These are phyloP conservation scores for Crepidotus variabilis DNA, from an alignment of 768 basidiomycete species.

Conservation along the genomic window DNA sequence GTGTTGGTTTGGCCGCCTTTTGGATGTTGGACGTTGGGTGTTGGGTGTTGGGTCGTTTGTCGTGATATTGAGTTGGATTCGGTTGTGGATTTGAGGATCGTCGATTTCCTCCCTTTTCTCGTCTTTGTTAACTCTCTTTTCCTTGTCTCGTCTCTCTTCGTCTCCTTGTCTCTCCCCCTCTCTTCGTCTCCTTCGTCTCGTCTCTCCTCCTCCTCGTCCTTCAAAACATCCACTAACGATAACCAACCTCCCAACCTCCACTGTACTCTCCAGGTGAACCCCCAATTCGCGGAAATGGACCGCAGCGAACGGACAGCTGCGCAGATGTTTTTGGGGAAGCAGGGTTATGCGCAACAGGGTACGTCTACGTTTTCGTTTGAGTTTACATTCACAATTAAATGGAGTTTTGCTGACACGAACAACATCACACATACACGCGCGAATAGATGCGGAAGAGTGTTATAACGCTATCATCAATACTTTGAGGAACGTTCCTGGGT, in stretches of 20 bases:
- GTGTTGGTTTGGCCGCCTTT: too few species aligned
- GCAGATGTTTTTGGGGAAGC: slow-evolving; percentile 30
- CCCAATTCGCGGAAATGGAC: slow-evolving; percentile 84
- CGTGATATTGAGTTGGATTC: not conserved
- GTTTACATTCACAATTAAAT: not conserved
- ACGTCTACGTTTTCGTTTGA: slow-evolving; percentile 22
- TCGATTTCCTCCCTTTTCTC: not conserved
- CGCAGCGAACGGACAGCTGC: slow-evolving; percentile 35
- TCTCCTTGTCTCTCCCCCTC: too few species aligned
- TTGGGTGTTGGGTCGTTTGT: not conserved
- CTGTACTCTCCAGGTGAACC: slow-evolving; percentile 51
- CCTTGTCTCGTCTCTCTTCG: not conserved
- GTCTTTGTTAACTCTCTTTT: not conserved
- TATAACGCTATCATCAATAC: slow-evolving; percentile 72
- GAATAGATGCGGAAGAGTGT: slow-evolving; percentile 89
- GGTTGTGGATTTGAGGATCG: too few species aligned
- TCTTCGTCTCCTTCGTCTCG: too few species aligned
- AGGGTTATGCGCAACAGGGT: slow-evolving; percentile 77
- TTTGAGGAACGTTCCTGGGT: slow-evolving; percentile 65
- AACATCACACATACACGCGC: too few species aligned
- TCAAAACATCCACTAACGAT: too few species aligned
- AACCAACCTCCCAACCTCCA: not conserved
- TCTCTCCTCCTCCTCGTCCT: too few species aligned
- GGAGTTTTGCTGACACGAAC: too few species aligned
- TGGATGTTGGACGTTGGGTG: too few species aligned